Percentiles rank a stretch among this genome's conserved stretches.
phyloP scores from a whole-genome alignment of 2,329 filamentous ascomycete genomes.

The Fusarium gaditjirri region DNA sequence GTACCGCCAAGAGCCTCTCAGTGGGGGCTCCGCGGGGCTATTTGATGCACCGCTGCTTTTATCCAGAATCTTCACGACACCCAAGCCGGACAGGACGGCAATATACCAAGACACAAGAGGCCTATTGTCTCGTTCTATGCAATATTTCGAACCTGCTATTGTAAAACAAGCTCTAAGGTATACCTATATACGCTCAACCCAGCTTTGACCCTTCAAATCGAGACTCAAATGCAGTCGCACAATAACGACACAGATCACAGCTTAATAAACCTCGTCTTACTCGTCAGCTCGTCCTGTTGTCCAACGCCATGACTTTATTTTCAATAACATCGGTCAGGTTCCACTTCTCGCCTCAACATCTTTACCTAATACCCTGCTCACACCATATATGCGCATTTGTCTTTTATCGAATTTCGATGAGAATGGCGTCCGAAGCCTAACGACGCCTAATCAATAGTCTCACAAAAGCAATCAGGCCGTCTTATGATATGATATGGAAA shows the following conservation, averaged over 20 bases:
- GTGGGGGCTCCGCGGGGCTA: constrained; percentile 35
- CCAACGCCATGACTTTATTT: constrained; percentile 17
- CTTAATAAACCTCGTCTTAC: constrained; percentile 17
- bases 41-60: constrained; percentile 32
- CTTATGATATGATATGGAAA: not conserved
- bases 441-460: not conserved
- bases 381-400: not conserved
- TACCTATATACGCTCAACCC: too few species aligned
- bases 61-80: constrained; percentile 20
- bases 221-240: not conserved
- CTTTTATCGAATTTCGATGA: not conserved
- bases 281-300: constrained; percentile 14
- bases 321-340: not conserved
- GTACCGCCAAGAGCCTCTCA: constrained; percentile 35
- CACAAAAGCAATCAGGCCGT: not conserved
- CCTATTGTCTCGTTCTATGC: not conserved
- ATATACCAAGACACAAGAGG: not conserved
- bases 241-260: constrained; percentile 7
- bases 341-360: constrained; percentile 25
- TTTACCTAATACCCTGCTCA: not conserved
- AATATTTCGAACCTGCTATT: not conserved
- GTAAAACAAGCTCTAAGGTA: not conserved
- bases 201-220: not conserved
- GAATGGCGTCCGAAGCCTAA: not conserved
- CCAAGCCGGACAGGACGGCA: constrained; percentile 36